Conservation (phyloP, 148 eudicot species). For the Amaranthus palmeri region DNA sequence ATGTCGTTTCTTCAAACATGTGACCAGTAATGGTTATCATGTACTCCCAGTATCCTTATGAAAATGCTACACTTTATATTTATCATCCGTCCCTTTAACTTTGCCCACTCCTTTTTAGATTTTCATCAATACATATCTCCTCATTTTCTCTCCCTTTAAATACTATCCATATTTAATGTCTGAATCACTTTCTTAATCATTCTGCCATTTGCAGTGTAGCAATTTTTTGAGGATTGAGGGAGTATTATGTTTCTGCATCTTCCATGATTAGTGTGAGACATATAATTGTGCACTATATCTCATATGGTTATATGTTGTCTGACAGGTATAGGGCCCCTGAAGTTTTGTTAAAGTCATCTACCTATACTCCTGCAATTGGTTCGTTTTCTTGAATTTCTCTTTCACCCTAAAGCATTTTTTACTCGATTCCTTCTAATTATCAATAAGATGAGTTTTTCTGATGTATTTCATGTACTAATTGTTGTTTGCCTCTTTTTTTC, state of each 20-base stretch:
- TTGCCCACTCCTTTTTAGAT: too few relatives aligned
- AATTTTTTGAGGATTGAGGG: background rate
- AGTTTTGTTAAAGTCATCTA: slow-evolving; percentile 69
- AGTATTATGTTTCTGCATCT: background rate
- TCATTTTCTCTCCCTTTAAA: background rate
- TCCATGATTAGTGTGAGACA: background rate
- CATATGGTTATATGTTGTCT: slow-evolving; percentile 16
- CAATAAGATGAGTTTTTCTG: background rate
- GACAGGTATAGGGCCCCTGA: slow-evolving; percentile 98
- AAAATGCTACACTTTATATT: too few relatives aligned
- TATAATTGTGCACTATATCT: background rate
- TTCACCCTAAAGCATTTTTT: background rate
- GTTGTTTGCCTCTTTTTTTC: background rate
- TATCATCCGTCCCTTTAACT: too few relatives aligned
- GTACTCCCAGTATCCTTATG: too few relatives aligned
- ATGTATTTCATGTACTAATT: background rate
- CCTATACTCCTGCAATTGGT: slow-evolving; percentile 92
- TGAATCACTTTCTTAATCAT: background rate
- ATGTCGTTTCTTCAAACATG: background rate
- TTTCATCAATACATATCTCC: too few relatives aligned
- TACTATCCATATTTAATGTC: background rate
- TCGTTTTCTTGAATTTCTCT: slow-evolving; percentile 13
- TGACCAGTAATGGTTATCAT: too few relatives aligned
- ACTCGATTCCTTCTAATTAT: background rate
- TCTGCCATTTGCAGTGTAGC: background rate